Evolutionary conservation across 1,284 basidiomycete genomes (phyloP).

Genomic region (Ceratobasidium sp.): DNA sequence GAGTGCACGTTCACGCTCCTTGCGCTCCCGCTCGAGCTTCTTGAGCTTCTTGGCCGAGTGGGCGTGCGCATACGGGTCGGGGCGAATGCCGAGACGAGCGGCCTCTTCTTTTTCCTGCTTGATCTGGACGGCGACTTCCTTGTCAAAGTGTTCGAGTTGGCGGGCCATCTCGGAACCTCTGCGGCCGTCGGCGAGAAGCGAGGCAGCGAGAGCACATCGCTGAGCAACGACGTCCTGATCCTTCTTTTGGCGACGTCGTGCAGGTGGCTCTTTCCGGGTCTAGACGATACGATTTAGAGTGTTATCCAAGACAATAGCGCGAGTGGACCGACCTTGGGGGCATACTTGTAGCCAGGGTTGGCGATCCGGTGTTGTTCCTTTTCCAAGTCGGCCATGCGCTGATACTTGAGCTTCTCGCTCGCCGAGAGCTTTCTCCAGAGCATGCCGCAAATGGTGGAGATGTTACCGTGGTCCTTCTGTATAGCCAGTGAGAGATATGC

Average conservation of each 20-base stretch:
- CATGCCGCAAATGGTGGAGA: constrained; percentile 43
- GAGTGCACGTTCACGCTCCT: constrained; percentile 41
- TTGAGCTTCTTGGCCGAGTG: constrained; percentile 44
- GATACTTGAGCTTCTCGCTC: constrained; percentile 42
- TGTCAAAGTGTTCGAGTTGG: constrained; percentile 40
- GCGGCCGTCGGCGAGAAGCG: constrained; percentile 40
- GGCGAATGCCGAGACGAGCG: constrained; percentile 33
- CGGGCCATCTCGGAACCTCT: constrained; percentile 38
- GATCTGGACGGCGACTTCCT: constrained; percentile 40
- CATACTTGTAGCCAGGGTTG: constrained; percentile 42
- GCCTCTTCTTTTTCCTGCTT: constrained; percentile 42
- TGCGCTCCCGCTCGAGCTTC: constrained; percentile 33
- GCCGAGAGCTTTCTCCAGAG: constrained; percentile 40
- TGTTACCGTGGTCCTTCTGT: constrained; percentile 42
- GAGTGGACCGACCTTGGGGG: constrained; percentile 25
- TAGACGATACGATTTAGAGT: neutral
- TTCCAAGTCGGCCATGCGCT: constrained; percentile 42
- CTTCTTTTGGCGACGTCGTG: constrained; percentile 43
- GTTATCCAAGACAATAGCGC: neutral
- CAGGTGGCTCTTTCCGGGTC: constrained; percentile 39
- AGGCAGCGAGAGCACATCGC: constrained; percentile 37
- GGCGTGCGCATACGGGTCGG: constrained; percentile 38
- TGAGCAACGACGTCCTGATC: constrained; percentile 42
- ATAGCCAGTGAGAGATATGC: neutral
- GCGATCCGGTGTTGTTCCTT: constrained; percentile 40